Conservation (phyloP, 805 yeast genomes). For the Saccharomycopsis sp. region DNA sequence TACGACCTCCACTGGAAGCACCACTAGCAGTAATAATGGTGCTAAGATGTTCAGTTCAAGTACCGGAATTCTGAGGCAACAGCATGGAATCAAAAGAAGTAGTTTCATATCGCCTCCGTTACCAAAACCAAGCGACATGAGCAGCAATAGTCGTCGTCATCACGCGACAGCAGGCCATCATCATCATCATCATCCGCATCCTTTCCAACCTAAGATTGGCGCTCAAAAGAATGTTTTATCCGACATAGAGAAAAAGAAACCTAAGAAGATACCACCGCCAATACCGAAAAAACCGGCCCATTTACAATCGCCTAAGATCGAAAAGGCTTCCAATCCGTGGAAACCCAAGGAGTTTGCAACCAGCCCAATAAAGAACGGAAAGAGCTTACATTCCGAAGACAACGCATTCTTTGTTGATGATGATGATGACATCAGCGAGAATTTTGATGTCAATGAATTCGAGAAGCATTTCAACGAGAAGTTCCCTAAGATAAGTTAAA, state of each 20-base stretch:
- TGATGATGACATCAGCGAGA: slow-evolving; percentile 20
- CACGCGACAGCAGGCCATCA: not conserved
- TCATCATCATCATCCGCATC: not conserved
- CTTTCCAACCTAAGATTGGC: not conserved
- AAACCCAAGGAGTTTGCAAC: not conserved
- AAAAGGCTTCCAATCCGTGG: not conserved
- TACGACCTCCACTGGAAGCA: slow-evolving; percentile 3
- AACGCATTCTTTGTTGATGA: slow-evolving; percentile 19
- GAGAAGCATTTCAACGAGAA: slow-evolving; percentile 22
- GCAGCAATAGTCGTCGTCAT: not conserved
- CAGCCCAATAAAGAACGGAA: not conserved
- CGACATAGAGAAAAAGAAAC: not conserved
- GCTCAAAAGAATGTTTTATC: not conserved
- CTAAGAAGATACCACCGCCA: slow-evolving; percentile 20
- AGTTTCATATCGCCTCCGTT: not conserved
- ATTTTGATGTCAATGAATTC: slow-evolving; percentile 19
- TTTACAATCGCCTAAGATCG: slow-evolving; percentile 17
- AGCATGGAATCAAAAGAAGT: not conserved
- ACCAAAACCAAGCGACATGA: not conserved
- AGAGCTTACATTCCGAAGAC: slow-evolving; percentile 1
- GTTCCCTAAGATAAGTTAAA: slow-evolving; percentile 10
- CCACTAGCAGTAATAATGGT: not conserved
- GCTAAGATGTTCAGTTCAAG: slow-evolving; percentile 1
- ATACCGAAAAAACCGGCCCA: slow-evolving; percentile 21
- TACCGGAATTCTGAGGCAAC: not conserved